phyloP scores from a whole-genome alignment of 805 yeast species.

The Kodamaea kakaduensis region DNA sequence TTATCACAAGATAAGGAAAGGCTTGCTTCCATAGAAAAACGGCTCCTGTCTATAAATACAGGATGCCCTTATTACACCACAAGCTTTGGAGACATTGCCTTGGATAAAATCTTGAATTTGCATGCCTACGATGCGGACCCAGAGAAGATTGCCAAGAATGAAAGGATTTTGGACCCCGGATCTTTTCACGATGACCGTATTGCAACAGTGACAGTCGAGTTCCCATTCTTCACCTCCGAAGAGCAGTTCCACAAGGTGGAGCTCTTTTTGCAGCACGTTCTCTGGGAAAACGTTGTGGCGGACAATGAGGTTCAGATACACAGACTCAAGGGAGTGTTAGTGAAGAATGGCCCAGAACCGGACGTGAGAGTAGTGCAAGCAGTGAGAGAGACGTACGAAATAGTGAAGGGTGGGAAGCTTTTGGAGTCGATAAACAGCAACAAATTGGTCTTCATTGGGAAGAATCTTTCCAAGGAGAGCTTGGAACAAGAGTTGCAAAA shows the following conservation, averaged over 20 bases:
- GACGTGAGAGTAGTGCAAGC: conserved; percentile 74
- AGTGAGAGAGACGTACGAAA: conserved; percentile 88
- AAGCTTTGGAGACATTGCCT: conserved; percentile 68
- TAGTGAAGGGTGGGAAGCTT: conserved; percentile 44
- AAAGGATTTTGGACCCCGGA: conserved; percentile 6
- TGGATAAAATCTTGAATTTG: conserved; percentile 65
- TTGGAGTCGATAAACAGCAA: conserved; percentile 40
- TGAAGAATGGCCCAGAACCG: conserved; percentile 28
- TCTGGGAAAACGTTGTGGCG: conserved; percentile 64
- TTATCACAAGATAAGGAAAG: conserved; percentile 21
- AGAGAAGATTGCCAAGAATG: conserved; percentile 14
- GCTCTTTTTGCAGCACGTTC: conserved; percentile 57
- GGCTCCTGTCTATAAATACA: conserved; percentile 56
- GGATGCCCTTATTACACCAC: conserved; percentile 66
- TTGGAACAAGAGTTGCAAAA: conserved; percentile 29
- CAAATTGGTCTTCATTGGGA: conserved; percentile 75
- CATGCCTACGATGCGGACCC: conserved; percentile 62
- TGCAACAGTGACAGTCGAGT: conserved; percentile 35
- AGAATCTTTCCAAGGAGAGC: conserved; percentile 42
- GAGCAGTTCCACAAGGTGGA: conserved; percentile 49
- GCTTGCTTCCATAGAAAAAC: conserved; percentile 28
- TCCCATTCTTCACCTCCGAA: conserved; percentile 38
- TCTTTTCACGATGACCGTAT: conserved; percentile 39
- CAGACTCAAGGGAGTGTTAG: conserved; percentile 73
- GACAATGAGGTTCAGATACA: conserved; percentile 62